These are phyloP conservation scores for Rhazya stricta DNA, from an alignment of 257 asterid genomes.

Conservation along the genomic window DNA sequence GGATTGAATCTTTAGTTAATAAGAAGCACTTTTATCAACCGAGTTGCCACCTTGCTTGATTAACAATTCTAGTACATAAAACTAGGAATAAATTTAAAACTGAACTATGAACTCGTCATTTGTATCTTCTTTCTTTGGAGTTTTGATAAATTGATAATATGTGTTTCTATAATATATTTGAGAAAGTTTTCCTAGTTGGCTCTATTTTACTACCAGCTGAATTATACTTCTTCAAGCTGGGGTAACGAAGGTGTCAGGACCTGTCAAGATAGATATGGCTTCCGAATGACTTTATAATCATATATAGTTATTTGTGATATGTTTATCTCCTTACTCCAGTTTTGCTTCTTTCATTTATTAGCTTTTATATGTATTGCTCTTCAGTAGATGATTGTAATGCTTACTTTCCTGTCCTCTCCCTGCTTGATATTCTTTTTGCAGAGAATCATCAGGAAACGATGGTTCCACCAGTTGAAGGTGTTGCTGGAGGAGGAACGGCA, in stretches of 20 bases:
- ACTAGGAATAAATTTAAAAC: neutral
- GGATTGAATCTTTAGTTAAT: neutral
- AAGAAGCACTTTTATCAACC: neutral
- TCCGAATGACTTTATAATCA: neutral
- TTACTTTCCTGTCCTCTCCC: neutral
- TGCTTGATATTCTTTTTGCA: constrained; percentile 23
- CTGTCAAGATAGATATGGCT: neutral
- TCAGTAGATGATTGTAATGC: neutral
- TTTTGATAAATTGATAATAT: neutral
- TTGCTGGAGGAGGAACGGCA: constrained; percentile 96
- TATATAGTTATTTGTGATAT: neutral
- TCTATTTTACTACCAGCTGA: neutral
- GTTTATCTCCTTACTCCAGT: neutral
- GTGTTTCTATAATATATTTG: neutral
- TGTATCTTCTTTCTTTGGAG: neutral
- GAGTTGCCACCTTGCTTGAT: neutral
- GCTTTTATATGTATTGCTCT: neutral
- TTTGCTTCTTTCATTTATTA: neutral
- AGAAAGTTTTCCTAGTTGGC: neutral
- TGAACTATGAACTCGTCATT: neutral
- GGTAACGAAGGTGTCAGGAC: neutral
- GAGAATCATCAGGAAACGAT: constrained; percentile 54
- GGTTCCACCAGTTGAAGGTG: constrained; percentile 96
- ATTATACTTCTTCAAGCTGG: too few species aligned
- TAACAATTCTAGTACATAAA: neutral